These are phyloP conservation scores for Trematosphaeria pertusa DNA, from an alignment of 2,329 filamentous ascomycete species.

Conservation along the genomic window DNA sequence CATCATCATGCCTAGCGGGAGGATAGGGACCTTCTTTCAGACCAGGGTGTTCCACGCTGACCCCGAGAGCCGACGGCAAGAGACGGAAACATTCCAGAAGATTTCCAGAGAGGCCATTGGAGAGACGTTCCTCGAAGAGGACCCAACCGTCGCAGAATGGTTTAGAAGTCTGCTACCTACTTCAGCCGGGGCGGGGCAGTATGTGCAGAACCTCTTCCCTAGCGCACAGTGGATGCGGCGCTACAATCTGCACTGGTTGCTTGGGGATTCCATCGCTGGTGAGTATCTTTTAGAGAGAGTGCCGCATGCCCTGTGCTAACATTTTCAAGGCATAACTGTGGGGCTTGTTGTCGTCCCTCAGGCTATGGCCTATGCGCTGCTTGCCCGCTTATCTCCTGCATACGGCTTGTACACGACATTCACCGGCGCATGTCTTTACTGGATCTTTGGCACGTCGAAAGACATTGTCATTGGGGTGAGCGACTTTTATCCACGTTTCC, in stretches of 20 bases:
- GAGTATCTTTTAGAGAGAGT: background rate
- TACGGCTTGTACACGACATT: constrained; percentile 94
- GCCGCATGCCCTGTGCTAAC: no score
- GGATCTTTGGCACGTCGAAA: constrained; percentile 97
- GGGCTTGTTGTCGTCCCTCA: constrained; percentile 87
- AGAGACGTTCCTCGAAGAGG: constrained; percentile 34
- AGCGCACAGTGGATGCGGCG: constrained; percentile 33
- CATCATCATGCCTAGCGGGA: background rate
- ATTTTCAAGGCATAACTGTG: constrained; percentile 61
- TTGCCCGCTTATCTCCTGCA: constrained; percentile 77
- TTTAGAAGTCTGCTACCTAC: constrained; percentile 32
- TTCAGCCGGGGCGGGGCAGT: constrained; percentile 27
- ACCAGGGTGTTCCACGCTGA: constrained; percentile 22
- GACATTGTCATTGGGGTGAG: constrained; percentile 93
- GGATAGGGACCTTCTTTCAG: constrained; percentile 3
- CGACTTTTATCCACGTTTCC: background rate
- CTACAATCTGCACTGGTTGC: constrained; percentile 42
- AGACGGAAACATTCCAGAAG: constrained; percentile 20
- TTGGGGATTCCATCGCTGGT: constrained; percentile 41
- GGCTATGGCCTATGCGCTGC: constrained; percentile 89
- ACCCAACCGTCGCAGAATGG: constrained; percentile 38
- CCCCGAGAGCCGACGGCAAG: constrained; percentile 18
- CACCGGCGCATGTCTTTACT: constrained; percentile 91
- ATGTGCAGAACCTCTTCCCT: constrained; percentile 36
- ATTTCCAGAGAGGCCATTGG: constrained; percentile 30